Base-by-base conservation (phyloP, 129 eudicot species). In the Tagetes erecta region DNA sequence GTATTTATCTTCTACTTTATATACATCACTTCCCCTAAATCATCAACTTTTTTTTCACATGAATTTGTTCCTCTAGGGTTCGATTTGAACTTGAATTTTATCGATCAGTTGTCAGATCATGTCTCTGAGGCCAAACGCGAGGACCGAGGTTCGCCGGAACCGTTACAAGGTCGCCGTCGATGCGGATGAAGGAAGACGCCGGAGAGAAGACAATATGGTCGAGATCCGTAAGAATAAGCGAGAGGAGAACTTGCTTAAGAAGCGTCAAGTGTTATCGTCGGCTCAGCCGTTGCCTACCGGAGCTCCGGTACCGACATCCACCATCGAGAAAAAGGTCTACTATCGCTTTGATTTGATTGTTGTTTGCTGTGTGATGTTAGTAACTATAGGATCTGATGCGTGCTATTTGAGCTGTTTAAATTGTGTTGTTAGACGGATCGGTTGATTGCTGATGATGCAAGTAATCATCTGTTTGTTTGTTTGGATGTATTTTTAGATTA, bases 181-280 rank as follows among this genome's bases (percentile, higher is more conserved):
- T 40, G 97, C 97, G 34, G 95, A 91, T 0, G 97, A 91, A 70
- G 92, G 97, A 0, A 78, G 97, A 37, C 81, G 97, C 34, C 82
- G 97, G 71, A 83, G 97, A 67, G 97, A 89, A 71, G 93, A 92
- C 47, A 85, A 87, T 67, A 85, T 92, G 96, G 92, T 92, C 70
- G 97, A 92, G 97, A 92, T 92, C 96, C 86, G 93, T 58, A 92
- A 92, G 87, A 92, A 78, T 80, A 84, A 77, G 69, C 74, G 96
- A 58, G 97, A 92, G 68, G 97, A 92, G 86, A 92, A 79, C 75
- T 84, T 92, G 46, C 80, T 80, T 63, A 92, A 92, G 91, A 92
- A 92, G 84, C 92, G 96, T 37, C 89, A 89, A 75, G 96, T 85
- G 5, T 72, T 84, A 35, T 84, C 86, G 63, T 33, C 85, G 35